These are phyloP conservation scores for Emmonsiellopsis sp. DNA, from an alignment of 2,329 filamentous ascomycete genomes.

Conservation along the genomic window DNA sequence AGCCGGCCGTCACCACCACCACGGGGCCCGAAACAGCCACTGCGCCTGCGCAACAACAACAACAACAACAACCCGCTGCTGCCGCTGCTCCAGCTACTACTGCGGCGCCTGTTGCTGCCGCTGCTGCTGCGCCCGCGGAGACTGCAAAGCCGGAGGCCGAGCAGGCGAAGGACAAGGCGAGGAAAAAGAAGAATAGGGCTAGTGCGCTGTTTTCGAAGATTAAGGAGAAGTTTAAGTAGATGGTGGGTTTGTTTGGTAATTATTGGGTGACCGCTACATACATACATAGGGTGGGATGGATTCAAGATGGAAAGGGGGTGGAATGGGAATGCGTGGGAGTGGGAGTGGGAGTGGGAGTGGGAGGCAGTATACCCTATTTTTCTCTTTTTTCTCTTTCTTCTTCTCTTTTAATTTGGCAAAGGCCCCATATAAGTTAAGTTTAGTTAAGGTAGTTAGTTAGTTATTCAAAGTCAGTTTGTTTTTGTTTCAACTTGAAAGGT, in stretches of 20 bases:
- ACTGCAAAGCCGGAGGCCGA: slow-evolving; percentile 19
- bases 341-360: background rate
- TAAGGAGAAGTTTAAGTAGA: slow-evolving; percentile 44
- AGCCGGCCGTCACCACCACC: slow-evolving; percentile 5
- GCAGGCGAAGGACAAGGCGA: slow-evolving; percentile 28
- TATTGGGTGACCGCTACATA: too few relatives aligned
- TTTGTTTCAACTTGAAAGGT: too few relatives aligned
- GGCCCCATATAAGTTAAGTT: too few relatives aligned
- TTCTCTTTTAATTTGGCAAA: background rate
- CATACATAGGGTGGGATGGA: background rate
- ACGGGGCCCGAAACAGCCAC: slow-evolving; percentile 14
- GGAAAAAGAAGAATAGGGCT: slow-evolving; percentile 59
- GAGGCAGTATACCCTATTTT: background rate
- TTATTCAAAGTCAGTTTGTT: too few relatives aligned
- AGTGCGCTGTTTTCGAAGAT: slow-evolving; percentile 51
- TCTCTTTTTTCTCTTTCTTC: background rate
- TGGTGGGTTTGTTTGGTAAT: too few relatives aligned
- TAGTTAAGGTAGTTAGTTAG: background rate
- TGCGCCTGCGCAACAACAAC: slow-evolving; percentile 2
- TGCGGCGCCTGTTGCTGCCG: too few relatives aligned
- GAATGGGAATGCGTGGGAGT: background rate
- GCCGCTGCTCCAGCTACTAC: slow-evolving; percentile 18
- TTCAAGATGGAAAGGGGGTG: background rate
- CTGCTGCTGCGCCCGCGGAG: slow-evolving; percentile 6
- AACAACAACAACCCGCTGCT: slow-evolving; percentile 6